Conservation (phyloP, 2,329 filamentous ascomycete species). For the Cadophora luteo-olivacea region DNA sequence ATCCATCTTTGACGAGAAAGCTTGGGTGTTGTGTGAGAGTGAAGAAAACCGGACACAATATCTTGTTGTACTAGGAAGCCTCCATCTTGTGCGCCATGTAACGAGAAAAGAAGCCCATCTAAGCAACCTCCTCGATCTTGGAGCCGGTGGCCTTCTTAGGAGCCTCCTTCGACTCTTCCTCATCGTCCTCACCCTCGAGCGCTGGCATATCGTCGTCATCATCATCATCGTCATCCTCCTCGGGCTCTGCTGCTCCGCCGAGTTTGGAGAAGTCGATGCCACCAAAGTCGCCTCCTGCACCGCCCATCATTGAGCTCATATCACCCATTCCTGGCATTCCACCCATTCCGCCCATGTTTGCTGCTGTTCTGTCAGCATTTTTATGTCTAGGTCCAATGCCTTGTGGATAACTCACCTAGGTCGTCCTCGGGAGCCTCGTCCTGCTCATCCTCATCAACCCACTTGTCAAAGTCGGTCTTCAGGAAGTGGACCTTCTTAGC, state of each 20-base stretch:
- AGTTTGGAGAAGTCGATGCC: constrained; percentile 96
- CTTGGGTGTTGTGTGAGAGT: constrained; percentile 26
- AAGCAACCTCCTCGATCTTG: constrained; percentile 47
- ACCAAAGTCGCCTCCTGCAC: constrained; percentile 72
- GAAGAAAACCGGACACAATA: constrained; percentile 7
- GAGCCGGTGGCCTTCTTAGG: constrained; percentile 50
- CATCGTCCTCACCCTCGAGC: constrained; percentile 69
- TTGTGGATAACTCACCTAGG: constrained; percentile 60
- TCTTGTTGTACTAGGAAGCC: constrained; percentile 28
- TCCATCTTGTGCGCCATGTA: constrained; percentile 28
- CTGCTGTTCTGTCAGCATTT: constrained; percentile 29
- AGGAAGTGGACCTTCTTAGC: constrained; percentile 90
- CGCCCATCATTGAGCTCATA: constrained; percentile 47
- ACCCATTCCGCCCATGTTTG: constrained; percentile 69
- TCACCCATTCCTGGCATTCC: constrained; percentile 51
- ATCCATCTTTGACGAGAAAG: constrained; percentile 22
- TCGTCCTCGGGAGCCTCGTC: constrained; percentile 87
- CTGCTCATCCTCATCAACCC: constrained; percentile 74
- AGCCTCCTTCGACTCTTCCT: constrained; percentile 52
- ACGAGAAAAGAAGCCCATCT: constrained; percentile 28
- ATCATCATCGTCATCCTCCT: constrained; percentile 54
- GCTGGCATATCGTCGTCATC: constrained; percentile 86
- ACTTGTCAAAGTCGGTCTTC: constrained; percentile 97
- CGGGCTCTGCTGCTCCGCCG: constrained; percentile 54
- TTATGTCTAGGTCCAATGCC: constrained; percentile 2